These are phyloP conservation scores for Capsicum rhomboideum DNA, from an alignment of 257 asterid species.

Conservation along the genomic window DNA sequence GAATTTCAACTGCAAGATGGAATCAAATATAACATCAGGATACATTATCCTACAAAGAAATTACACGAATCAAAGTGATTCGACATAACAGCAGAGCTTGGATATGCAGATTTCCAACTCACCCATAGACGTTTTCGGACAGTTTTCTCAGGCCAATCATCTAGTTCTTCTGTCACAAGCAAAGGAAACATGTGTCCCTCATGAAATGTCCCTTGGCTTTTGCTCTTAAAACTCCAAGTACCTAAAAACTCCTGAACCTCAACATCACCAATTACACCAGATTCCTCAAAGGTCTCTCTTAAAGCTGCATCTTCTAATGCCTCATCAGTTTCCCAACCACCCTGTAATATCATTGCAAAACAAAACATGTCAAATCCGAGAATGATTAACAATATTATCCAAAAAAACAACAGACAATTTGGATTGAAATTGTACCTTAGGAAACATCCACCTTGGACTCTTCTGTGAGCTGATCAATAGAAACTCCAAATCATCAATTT, in stretches of 20 bases:
- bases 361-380: constrained; percentile 15
- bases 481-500: constrained; percentile 64
- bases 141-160: constrained; percentile 16
- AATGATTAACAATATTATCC: not conserved
- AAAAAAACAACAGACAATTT: not conserved
- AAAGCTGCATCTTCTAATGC: constrained; percentile 73
- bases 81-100: not conserved
- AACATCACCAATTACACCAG: constrained; percentile 68
- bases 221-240: constrained; percentile 16
- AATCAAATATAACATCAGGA: not conserved
- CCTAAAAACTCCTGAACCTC: constrained; percentile 38
- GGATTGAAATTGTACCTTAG: constrained; percentile 51
- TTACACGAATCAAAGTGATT: not conserved
- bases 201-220: constrained; percentile 11
- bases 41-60: not conserved
- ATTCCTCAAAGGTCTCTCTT: constrained; percentile 87
- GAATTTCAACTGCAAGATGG: constrained; percentile 47
- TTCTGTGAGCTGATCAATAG: constrained; percentile 89
- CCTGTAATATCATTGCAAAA: constrained; percentile 27
- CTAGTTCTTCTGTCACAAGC: constrained; percentile 6
- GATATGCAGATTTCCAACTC: not conserved
- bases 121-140: constrained; percentile 15
- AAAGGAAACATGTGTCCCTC: constrained; percentile 15
- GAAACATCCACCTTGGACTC: constrained; percentile 87
- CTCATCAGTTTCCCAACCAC: constrained; percentile 97